A percentile compares a stretch with the other conserved stretches of the same genome.
Evolutionary conservation across 768 basidiomycete genomes (phyloP).

Genomic region (Xerocomus brunneocitrinus): DNA sequence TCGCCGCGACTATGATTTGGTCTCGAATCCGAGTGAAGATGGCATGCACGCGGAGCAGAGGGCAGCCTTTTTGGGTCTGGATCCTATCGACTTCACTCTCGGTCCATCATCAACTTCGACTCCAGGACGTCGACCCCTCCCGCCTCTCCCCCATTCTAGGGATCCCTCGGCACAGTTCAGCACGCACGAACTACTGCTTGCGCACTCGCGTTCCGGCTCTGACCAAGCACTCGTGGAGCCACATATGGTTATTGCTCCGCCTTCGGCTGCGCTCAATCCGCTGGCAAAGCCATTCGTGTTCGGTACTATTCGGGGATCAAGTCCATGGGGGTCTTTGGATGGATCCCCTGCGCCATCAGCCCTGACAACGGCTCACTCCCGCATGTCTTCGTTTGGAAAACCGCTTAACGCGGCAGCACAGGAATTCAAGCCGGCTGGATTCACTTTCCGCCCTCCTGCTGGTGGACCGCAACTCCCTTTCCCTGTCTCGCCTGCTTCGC

Average conservation of each 20-base stretch:
- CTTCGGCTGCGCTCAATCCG: conserved; percentile 55
- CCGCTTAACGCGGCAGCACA: conserved; percentile 75
- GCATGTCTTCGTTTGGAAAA: conserved; percentile 50
- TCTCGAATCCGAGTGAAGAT: conserved; percentile 87
- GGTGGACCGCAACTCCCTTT: conserved; percentile 55
- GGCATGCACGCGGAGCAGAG: conserved; percentile 35
- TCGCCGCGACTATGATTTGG: conserved; percentile 58
- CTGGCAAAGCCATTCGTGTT: conserved; percentile 84
- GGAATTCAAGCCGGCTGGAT: conserved; percentile 75
- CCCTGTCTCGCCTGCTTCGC: conserved; percentile 28
- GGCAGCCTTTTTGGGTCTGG: conserved; percentile 42
- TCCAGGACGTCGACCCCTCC: conserved; percentile 47
- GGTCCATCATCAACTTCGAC: conserved; percentile 42
- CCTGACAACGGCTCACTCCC: conserved; percentile 35
- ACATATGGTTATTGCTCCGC: conserved; percentile 12
- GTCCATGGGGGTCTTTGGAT: conserved; percentile 32
- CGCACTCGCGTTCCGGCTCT: conserved; percentile 54
- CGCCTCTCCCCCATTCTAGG: conserved; percentile 63
- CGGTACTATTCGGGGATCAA: conserved; percentile 40
- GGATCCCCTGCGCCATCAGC: conserved; percentile 32
- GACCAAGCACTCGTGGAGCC: conserved; percentile 37
- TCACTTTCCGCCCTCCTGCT: conserved; percentile 72
- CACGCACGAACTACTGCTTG: conserved; percentile 53
- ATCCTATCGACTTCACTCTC: conserved; percentile 41
- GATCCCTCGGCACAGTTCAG: conserved; percentile 59